A percentile compares a stretch with the other conserved stretches of the same genome.
Evolutionary conservation across 331 rosid genomes (phyloP).

Genomic region (Acacia concinna): DNA sequence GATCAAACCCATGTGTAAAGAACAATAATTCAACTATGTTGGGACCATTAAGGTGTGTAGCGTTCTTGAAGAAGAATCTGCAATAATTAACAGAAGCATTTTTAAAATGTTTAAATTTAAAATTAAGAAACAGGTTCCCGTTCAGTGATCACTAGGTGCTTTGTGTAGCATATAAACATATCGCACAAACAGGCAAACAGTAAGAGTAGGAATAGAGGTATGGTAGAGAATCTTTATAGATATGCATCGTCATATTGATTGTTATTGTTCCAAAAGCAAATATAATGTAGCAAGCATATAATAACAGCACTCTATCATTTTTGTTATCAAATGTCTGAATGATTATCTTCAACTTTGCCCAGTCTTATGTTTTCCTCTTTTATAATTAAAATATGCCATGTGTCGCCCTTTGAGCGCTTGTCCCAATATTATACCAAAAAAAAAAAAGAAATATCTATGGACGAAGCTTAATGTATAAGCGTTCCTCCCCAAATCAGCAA

Average conservation of each 20-base stretch:
- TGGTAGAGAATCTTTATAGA: neutral
- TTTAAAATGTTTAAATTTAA: neutral
- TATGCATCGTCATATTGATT: neutral
- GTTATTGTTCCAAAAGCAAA: neutral
- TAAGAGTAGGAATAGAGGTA: neutral
- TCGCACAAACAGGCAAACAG: neutral
- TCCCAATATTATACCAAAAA: too few species aligned
- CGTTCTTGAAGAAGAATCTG: neutral
- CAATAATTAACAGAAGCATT: neutral
- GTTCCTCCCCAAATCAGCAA: neutral
- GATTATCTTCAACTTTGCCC: neutral
- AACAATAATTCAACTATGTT: neutral
- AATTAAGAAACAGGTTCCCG: neutral
- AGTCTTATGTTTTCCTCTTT: neutral
- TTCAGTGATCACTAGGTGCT: neutral
- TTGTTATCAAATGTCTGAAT: neutral
- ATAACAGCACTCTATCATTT: neutral
- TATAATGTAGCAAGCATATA: too few species aligned
- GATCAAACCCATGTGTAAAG: neutral
- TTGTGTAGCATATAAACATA: neutral
- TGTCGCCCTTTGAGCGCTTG: conserved; percentile 6
- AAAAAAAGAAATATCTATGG: too few species aligned
- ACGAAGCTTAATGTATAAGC: neutral
- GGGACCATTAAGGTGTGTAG: neutral
- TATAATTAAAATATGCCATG: neutral